Evolutionary conservation across 306 rosid species (phyloP).

Genomic region (Malus sieversii): DNA sequence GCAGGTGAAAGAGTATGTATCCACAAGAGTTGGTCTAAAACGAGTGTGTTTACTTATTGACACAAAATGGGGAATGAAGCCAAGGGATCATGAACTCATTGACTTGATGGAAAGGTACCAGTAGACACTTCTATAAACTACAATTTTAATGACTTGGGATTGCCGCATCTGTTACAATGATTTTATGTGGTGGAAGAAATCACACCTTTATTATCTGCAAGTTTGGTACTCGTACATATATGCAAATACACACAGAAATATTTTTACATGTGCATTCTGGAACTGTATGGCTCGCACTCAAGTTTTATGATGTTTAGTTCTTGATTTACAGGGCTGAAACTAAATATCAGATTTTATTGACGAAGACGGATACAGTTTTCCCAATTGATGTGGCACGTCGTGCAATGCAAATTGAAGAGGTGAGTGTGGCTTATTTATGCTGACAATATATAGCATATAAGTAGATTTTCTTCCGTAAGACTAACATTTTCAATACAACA

Average conservation of each 20-base stretch:
- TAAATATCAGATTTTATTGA: slow-evolving; percentile 78
- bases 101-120: slow-evolving; percentile 85
- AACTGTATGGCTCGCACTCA: neutral
- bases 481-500: slow-evolving; percentile 16
- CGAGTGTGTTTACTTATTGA: slow-evolving; percentile 84
- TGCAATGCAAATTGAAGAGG: slow-evolving; percentile 93
- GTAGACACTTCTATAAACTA: neutral
- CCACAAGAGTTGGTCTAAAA: slow-evolving; percentile 73
- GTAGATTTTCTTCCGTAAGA: slow-evolving; percentile 11
- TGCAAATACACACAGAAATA: neutral
- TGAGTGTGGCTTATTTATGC: slow-evolving; percentile 11
- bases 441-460: neutral
- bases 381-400: slow-evolving; percentile 92
- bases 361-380: slow-evolving; percentile 73
- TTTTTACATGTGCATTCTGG: neutral
- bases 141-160: neutral
- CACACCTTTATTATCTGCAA: neutral
- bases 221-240: neutral
- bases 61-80: slow-evolving; percentile 97
- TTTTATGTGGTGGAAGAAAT: neutral
- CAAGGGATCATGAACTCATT: slow-evolving; percentile 82
- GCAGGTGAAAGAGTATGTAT: slow-evolving; percentile 90
- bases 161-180: neutral
- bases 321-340: slow-evolving; percentile 65
- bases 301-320: slow-evolving; percentile 14